Conservation (phyloP, 495 filamentous ascomycete genomes). For the Podospora pseudoanserina region DNA sequence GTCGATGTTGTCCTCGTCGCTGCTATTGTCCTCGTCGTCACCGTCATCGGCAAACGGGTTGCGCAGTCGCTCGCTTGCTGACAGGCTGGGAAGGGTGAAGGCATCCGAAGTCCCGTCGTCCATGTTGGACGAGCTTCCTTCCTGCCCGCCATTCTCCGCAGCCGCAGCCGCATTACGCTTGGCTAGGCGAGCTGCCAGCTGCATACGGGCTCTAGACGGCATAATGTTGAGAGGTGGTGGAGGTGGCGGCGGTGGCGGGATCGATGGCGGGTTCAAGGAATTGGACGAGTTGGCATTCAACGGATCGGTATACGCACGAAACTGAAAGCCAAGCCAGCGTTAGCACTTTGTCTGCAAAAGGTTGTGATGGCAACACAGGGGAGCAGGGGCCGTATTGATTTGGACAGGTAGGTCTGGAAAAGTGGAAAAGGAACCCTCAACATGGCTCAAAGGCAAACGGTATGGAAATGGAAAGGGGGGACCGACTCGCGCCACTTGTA, state of each 20-base stretch:
- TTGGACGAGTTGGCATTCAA: constrained; percentile 37
- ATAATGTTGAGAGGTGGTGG: constrained; percentile 72
- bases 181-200: constrained; percentile 78
- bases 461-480: constrained; percentile 4
- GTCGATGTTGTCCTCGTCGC: constrained; percentile 35
- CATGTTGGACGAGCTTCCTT: constrained; percentile 21
- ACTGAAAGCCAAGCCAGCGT: constrained; percentile 27
- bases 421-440: constrained; percentile 18
- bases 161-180: constrained; percentile 56
- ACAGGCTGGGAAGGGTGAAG: constrained; percentile 22
- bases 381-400: not conserved
- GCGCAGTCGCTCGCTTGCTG: constrained; percentile 30
- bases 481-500: constrained; percentile 1
- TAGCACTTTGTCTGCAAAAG: not conserved
- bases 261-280: constrained; percentile 47
- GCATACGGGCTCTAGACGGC: constrained; percentile 80
- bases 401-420: not conserved
- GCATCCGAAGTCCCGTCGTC: constrained; percentile 26
- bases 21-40: constrained; percentile 41
- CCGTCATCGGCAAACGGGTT: constrained; percentile 50
- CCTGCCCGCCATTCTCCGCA: constrained; percentile 32
- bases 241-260: constrained; percentile 51
- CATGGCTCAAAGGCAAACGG: not conserved
- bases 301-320: constrained; percentile 50
- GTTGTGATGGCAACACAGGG: not conserved